Evolutionary conservation across 768 basidiomycete genomes (phyloP), one percentile per base, ranked within the genome.

Genomic region (Panaeolus papilionaceus): DNA sequence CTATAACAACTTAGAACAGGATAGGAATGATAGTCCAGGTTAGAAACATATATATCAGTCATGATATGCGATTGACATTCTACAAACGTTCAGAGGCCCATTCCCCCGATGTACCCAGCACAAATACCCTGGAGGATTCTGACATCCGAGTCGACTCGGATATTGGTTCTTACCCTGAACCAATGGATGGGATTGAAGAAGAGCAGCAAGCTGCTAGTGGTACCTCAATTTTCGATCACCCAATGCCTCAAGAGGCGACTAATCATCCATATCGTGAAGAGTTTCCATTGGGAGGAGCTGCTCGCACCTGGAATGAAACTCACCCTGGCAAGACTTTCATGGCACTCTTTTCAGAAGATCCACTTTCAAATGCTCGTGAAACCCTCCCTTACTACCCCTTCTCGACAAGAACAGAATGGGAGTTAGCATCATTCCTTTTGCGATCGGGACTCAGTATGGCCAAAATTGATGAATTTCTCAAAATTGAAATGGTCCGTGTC

Each of bases 351-450:
- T 40, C 77, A 40, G 18, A 42, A 16, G 77, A 80, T 61, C 14
- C 69, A 39, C 67, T 72, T 69, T 68, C 75, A 4, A 28, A 64
- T 0, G 23, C 73, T 28, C 40, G 75, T 11, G 58, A 38, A 18
- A 23, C 67, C 0, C 79, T 78, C 54, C 51, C 74, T 0, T 79
- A 74, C 62, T 80, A 78, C 63, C 80, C 78, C 16, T 82, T 78
- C 66, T 67, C 72, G 6, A 73, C 72, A 12, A 65, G 69, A 18
- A 67, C 64, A 0, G 79, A 82, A 62, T 81, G 79, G 79, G 71
- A 80, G 68, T 42, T 79, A 4, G 77, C 71, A 6, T 72, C 68
- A 5, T 80, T 75, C 67, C 71, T 80, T 0, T 64, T 75, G 18
- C 66, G 64, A 3, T 77, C 75, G 3, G 54, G 68, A 20, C 66